These are phyloP conservation scores for Cladophialophora chaetospira DNA, from an alignment of 2,329 filamentous ascomycete species.

Conservation along the genomic window DNA sequence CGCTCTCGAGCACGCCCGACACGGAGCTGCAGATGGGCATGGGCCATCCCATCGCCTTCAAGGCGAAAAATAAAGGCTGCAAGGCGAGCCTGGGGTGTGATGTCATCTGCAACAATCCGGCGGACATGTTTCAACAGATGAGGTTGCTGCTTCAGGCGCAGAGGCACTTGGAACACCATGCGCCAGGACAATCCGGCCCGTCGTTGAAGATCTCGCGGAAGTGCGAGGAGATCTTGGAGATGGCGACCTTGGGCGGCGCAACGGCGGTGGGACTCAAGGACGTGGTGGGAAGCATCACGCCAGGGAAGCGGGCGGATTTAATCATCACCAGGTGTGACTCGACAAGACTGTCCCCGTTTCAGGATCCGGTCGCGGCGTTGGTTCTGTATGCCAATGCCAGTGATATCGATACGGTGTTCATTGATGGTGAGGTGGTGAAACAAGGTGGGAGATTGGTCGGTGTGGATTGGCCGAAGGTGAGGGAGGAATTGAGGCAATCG, in stretches of 20 bases:
- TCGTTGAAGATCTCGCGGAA: slow-evolving; percentile 21
- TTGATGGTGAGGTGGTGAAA: slow-evolving; percentile 36
- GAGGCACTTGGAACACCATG: slow-evolving; percentile 28
- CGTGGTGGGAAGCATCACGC: slow-evolving; percentile 34
- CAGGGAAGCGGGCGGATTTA: slow-evolving; percentile 38
- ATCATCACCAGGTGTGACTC: slow-evolving; percentile 36
- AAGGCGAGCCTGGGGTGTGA: slow-evolving; percentile 36
- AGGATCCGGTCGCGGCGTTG: slow-evolving; percentile 37
- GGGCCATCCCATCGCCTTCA: slow-evolving; percentile 35
- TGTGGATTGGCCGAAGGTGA: slow-evolving; percentile 18
- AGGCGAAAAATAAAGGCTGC: slow-evolving; percentile 21
- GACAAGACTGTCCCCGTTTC: slow-evolving; percentile 35
- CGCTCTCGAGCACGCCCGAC: slow-evolving; percentile 36
- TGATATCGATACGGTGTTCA: slow-evolving; percentile 37
- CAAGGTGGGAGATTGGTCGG: slow-evolving; percentile 19
- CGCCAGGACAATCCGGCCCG: slow-evolving; percentile 1
- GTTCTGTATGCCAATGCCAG: slow-evolving; percentile 35
- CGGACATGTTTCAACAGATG: slow-evolving; percentile 37
- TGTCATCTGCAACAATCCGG: slow-evolving; percentile 36
- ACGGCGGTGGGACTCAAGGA: slow-evolving; percentile 35
- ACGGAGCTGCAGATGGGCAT: slow-evolving; percentile 39
- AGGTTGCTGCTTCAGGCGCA: slow-evolving; percentile 35
- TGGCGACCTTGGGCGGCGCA: slow-evolving; percentile 39
- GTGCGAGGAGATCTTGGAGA: slow-evolving; percentile 34
- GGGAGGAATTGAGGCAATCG: slow-evolving; percentile 5